Conservation (phyloP, 225 moss, liverwort and hornwort genomes). For the Ulota crispa region DNA sequence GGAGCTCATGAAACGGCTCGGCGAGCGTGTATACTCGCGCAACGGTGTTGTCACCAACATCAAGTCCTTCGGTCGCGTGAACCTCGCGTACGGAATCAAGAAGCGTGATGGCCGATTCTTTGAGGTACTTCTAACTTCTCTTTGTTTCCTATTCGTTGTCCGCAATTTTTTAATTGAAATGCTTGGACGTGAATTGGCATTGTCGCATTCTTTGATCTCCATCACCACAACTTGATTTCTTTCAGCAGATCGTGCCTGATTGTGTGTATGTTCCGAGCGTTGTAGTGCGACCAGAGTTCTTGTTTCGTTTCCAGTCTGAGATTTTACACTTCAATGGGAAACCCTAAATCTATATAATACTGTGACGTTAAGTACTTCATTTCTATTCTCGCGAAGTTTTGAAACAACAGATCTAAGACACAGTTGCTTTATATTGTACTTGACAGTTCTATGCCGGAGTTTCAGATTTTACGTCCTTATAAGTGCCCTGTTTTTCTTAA, state of each 20-base stretch:
- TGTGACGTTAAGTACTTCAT: not conserved
- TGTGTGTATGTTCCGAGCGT: too few species aligned
- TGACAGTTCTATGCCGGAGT: not conserved
- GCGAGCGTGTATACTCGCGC: conserved; percentile 85
- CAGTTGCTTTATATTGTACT: not conserved
- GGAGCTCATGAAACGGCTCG: conserved; percentile 74
- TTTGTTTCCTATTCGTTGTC: not conserved
- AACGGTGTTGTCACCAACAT: conserved; percentile 88
- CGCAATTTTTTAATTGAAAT: not conserved
- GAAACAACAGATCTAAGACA: not conserved
- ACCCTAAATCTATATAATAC: not conserved
- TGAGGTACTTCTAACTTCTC: conserved; percentile 46
- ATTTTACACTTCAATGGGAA: not conserved
- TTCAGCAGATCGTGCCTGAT: not conserved
- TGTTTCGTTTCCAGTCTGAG: not conserved
- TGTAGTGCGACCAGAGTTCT: not conserved
- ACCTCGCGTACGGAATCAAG: conserved; percentile 92
- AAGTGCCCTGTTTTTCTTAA: not conserved
- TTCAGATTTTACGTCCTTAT: not conserved
- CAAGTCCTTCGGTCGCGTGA: conserved; percentile 96
- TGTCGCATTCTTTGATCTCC: not conserved
- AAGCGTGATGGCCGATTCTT: conserved; percentile 92
- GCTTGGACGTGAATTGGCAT: not conserved
- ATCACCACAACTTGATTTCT: not conserved
- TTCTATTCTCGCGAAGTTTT: not conserved